Conservation (phyloP, 2,329 filamentous ascomycete species). For the Tetracladium maxilliforme region DNA sequence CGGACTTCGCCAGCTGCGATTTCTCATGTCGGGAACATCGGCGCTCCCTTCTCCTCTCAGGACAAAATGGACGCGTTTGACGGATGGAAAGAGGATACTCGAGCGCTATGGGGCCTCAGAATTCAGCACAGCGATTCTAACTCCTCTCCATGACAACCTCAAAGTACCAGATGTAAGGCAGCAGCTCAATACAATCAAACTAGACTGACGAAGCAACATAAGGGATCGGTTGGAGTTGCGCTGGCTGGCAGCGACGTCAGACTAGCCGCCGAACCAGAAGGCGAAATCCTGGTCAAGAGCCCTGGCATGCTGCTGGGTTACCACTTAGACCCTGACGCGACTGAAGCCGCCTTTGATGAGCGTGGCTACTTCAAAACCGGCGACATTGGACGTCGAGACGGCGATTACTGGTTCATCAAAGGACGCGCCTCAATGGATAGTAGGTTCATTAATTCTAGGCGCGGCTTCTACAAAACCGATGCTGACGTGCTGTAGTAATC, state of each 20-base stretch:
- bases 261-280: background rate
- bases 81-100: slow-evolving; percentile 1
- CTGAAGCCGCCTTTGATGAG: too few relatives aligned
- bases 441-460: too few relatives aligned
- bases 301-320: slow-evolving; percentile 1
- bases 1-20: slow-evolving; percentile 22
- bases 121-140: background rate
- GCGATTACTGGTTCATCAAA: slow-evolving; percentile 25
- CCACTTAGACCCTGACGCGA: too few relatives aligned
- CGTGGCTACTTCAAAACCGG: too few relatives aligned
- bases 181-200: too few relatives aligned
- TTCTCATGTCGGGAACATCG: slow-evolving; percentile 25
- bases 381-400: slow-evolving; percentile 14
- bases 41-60: slow-evolving; percentile 24
- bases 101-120: slow-evolving; percentile 2
- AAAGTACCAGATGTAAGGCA: too few relatives aligned
- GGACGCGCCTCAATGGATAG: slow-evolving; percentile 25
- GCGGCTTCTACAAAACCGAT: background rate
- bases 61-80: slow-evolving; percentile 23
- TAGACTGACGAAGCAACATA: too few relatives aligned
- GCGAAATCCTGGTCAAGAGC: slow-evolving; percentile 1
- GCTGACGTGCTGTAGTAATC: slow-evolving; percentile 13
- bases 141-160: too few relatives aligned
- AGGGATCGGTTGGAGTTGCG: slow-evolving; percentile 1
- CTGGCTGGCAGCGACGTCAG: slow-evolving; percentile 1